Evolutionary conservation across 306 rosid species (phyloP), one percentile per base, ranked within the genome.

Genomic region (Castanea mollissima): DNA sequence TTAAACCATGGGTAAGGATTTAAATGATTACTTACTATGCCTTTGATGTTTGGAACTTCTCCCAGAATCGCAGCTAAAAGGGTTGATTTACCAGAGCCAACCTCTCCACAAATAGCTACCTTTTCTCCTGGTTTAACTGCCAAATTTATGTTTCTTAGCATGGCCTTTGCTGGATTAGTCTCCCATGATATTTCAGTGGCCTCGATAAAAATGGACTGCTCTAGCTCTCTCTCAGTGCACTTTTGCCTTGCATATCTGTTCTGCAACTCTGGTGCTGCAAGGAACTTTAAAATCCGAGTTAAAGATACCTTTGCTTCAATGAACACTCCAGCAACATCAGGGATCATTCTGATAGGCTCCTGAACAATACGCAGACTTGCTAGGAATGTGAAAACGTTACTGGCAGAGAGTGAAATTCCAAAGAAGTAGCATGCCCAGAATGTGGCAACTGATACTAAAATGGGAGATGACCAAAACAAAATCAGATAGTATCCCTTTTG

Each of bases 31-130:
- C 83, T 83, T 79, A 83, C 83, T 10, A 55, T 11, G 57, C 83
- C 80, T 6, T 31, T 75, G 83, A 79, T 31, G 13, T 4, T 58
- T 15, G 83, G 83, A 44, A 83, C 83, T 71, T 83, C 86, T 20
- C 83, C 81, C 1, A 83, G 78, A 75, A 83, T 71, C 7, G 86
- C 71, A 9, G 81, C 86, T 64, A 83, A 70, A 60, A 79, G 78
- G 34, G 86, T 83, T 70, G 83, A 83, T 75, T 83, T 79, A 60
- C 86, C 80, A 0, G 83, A 79, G 9, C 83, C 86, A 52, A 83
- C 83, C 81, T 83, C 83, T 20, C 86, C 83, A 71, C 86, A 83
- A 76, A 83, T 71, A 8, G 86, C 83, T 15, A 79, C 31, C 71
- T 79, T 83, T 70, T 83, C 78, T 41, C 86, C 81, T 14, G 29